Percentiles rank a stretch among this genome's conserved stretches.
Conservation (phyloP, 202 grass and related monocot genomes). For the Panicum hallii region DNA sequence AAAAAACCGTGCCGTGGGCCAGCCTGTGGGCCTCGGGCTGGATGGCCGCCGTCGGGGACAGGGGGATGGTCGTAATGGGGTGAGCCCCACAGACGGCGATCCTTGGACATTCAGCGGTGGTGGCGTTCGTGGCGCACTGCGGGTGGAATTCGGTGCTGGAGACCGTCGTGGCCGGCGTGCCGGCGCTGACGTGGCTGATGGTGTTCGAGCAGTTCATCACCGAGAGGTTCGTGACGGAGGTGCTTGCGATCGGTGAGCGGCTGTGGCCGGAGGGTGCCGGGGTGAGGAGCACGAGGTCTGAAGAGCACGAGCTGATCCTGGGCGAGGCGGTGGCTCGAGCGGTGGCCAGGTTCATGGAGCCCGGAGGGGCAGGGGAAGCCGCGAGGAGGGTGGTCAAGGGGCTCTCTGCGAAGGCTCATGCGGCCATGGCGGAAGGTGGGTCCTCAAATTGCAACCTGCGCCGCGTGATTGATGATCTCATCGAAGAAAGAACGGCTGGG, state of each 20-base stretch:
- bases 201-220: constrained; percentile 59
- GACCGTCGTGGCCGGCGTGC: constrained; percentile 50
- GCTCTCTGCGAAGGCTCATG: constrained; percentile 46
- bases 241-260: constrained; percentile 37
- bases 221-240: constrained; percentile 60
- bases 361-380: constrained; percentile 30
- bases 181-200: constrained; percentile 75
- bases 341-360: constrained; percentile 51
- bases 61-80: constrained; percentile 6
- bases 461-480: constrained; percentile 48
- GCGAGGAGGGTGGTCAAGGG: constrained; percentile 31
- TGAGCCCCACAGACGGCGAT: constrained; percentile 55
- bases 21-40: no score
- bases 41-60: no score
- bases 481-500: not conserved
- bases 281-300: constrained; percentile 10
- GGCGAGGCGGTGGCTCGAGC: constrained; percentile 31
- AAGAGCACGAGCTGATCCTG: constrained; percentile 39
- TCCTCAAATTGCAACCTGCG: constrained; percentile 47
- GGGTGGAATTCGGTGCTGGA: constrained; percentile 72
- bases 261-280: constrained; percentile 25
- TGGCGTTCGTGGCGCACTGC: constrained; percentile 68
- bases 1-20: no score
- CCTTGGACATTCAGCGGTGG: constrained; percentile 42
- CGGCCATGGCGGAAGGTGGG: constrained; percentile 47